phyloP scores from a whole-genome alignment of 2,329 filamentous ascomycete genomes.

The Neopestalotiopsis sp. region DNA sequence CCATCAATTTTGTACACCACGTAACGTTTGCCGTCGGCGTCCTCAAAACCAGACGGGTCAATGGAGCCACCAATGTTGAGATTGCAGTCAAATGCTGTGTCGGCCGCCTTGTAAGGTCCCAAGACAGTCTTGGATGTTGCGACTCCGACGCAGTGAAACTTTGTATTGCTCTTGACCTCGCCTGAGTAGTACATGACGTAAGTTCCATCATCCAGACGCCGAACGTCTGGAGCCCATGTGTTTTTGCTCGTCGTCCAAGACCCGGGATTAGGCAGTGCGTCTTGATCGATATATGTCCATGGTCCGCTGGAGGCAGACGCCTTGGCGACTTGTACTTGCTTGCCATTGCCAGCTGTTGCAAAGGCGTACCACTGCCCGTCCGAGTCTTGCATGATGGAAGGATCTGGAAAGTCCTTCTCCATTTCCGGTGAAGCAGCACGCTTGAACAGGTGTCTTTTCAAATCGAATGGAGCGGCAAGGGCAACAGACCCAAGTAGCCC shows the following conservation, averaged over 20 bases:
- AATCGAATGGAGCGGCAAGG: background rate
- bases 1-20: conserved; percentile 72
- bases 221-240: conserved; percentile 68
- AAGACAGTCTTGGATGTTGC: conserved; percentile 51
- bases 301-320: conserved; percentile 52
- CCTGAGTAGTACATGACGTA: conserved; percentile 68
- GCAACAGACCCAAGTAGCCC: background rate
- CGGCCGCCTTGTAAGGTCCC: conserved; percentile 58
- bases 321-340: conserved; percentile 58
- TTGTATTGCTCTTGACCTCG: conserved; percentile 41
- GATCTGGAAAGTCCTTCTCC: conserved; percentile 58
- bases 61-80: conserved; percentile 62
- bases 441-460: conserved; percentile 4
- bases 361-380: conserved; percentile 63
- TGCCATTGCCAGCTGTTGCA: conserved; percentile 55
- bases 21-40: conserved; percentile 59
- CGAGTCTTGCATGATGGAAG: conserved; percentile 51
- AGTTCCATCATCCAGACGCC: conserved; percentile 49
- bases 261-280: conserved; percentile 57
- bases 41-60: conserved; percentile 64
- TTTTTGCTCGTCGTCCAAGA: conserved; percentile 59
- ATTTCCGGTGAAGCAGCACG: conserved; percentile 29
- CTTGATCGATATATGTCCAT: conserved; percentile 52
- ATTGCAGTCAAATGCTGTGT: conserved; percentile 57
- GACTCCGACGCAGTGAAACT: conserved; percentile 62